Evolutionary conservation across 2,329 filamentous ascomycete species (phyloP).

Genomic region (Alternaria consortialis): DNA sequence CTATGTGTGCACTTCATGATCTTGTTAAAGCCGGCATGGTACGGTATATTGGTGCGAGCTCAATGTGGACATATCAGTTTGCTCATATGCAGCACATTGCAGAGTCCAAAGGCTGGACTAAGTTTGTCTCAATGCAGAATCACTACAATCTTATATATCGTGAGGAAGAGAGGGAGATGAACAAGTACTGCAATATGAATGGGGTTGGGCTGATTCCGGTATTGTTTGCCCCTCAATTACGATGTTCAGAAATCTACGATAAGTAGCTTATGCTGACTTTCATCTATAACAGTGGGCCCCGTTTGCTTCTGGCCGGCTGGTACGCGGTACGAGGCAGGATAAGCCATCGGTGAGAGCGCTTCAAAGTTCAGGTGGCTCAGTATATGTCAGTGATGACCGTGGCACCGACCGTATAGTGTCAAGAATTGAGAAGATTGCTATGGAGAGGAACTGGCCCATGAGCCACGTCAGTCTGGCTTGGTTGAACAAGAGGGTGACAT

Average conservation of each 20-base stretch:
- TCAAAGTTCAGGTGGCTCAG: too few relatives aligned
- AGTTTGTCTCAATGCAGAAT: slow-evolving; percentile 62
- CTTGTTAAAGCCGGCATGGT: slow-evolving; percentile 66
- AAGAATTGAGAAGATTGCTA: slow-evolving; percentile 51
- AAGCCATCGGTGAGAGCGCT: too few relatives aligned
- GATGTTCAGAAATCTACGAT: not conserved
- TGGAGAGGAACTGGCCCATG: slow-evolving; percentile 53
- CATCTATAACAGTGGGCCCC: not conserved
- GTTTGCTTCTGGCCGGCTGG: not conserved
- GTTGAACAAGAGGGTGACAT: slow-evolving; percentile 47
- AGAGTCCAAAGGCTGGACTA: slow-evolving; percentile 57
- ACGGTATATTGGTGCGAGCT: slow-evolving; percentile 50
- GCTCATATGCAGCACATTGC: slow-evolving; percentile 60
- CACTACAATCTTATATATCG: slow-evolving; percentile 61
- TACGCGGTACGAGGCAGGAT: not conserved
- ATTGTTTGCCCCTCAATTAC: not conserved
- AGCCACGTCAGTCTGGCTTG: slow-evolving; percentile 49
- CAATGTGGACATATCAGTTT: slow-evolving; percentile 62
- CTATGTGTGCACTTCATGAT: slow-evolving; percentile 68
- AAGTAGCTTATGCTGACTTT: not conserved
- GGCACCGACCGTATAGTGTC: not conserved
- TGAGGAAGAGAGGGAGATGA: slow-evolving; percentile 59
- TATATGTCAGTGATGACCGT: not conserved
- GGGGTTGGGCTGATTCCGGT: not conserved
- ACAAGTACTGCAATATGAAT: slow-evolving; percentile 11